These are phyloP conservation scores for Metschnikowia similis DNA, from an alignment of 805 yeast species.

Conservation along the genomic window DNA sequence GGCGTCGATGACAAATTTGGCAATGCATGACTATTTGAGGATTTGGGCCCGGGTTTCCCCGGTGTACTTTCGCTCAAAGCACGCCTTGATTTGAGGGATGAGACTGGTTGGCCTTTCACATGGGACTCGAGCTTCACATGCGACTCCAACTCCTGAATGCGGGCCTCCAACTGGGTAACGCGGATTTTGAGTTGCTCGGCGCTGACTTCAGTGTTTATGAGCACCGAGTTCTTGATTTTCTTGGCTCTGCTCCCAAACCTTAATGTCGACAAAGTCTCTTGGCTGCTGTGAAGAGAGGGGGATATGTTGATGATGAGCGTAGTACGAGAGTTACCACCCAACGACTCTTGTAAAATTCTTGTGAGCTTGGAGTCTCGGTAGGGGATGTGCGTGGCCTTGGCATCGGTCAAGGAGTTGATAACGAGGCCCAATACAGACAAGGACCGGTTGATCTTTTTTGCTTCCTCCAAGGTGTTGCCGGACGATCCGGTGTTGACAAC, in stretches of 20 bases:
- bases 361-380: slow-evolving; percentile 78
- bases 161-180: slow-evolving; percentile 31
- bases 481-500: slow-evolving; percentile 72
- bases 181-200: slow-evolving; percentile 44
- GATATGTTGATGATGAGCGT: slow-evolving; percentile 72
- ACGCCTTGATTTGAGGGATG: background rate
- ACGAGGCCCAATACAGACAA: slow-evolving; percentile 76
- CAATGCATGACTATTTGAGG: background rate
- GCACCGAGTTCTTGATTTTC: slow-evolving; percentile 59
- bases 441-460: slow-evolving; percentile 78
- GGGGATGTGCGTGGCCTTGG: slow-evolving; percentile 60
- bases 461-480: slow-evolving; percentile 74
- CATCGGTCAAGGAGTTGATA: slow-evolving; percentile 72
- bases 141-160: slow-evolving; percentile 36
- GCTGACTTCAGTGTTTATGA: slow-evolving; percentile 56
- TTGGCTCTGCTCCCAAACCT: slow-evolving; percentile 75
- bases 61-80: background rate
- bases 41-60: background rate
- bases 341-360: slow-evolving; percentile 68
- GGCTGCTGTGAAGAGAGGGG: slow-evolving; percentile 50
- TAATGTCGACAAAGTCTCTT: slow-evolving; percentile 67
- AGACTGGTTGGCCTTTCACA: slow-evolving; percentile 13
- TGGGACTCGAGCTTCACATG: slow-evolving; percentile 44
- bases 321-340: slow-evolving; percentile 81
- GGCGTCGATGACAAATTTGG: background rate